Evolutionary conservation across 2,329 filamentous ascomycete species (phyloP).

Genomic region (Colletotrichum sp.): DNA sequence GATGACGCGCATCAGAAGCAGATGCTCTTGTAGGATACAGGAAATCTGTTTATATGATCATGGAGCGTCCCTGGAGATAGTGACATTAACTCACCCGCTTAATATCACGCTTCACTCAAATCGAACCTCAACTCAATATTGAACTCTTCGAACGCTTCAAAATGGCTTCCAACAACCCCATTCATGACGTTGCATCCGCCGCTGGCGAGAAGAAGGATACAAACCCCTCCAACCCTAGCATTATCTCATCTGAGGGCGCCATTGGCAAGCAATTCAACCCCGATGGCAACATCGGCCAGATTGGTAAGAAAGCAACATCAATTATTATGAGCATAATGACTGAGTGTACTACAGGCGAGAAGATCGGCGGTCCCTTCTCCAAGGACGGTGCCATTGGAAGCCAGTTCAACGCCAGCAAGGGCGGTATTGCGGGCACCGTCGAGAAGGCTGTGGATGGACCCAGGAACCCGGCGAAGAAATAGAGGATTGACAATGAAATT

Average conservation of each 20-base stretch:
- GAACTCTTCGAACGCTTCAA: neutral
- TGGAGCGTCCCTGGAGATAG: neutral
- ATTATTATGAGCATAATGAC: fast-evolving
- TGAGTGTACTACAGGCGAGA: neutral
- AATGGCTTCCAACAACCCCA: conserved; percentile 11
- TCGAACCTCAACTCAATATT: neutral
- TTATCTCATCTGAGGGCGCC: conserved; percentile 11
- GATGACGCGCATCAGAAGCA: neutral
- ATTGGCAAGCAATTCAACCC: conserved; percentile 19
- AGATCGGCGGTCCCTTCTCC: conserved; percentile 2
- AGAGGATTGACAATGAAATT: neutral
- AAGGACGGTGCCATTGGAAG: conserved; percentile 11
- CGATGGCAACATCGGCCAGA: conserved; percentile 12
- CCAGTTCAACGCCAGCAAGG: conserved; percentile 11
- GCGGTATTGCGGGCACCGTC: conserved; percentile 6
- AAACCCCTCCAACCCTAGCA: conserved; percentile 4
- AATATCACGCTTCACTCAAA: neutral
- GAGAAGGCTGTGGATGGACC: conserved; percentile 6
- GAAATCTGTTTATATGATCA: neutral
- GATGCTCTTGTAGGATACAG: neutral
- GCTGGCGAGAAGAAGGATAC: conserved; percentile 9
- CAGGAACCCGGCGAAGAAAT: conserved; percentile 14
- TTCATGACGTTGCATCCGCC: neutral
- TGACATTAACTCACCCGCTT: too few species aligned
- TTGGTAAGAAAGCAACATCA: neutral